These are phyloP conservation scores for Boletus insuetus DNA, from an alignment of 768 basidiomycete genomes.

Conservation along the genomic window DNA sequence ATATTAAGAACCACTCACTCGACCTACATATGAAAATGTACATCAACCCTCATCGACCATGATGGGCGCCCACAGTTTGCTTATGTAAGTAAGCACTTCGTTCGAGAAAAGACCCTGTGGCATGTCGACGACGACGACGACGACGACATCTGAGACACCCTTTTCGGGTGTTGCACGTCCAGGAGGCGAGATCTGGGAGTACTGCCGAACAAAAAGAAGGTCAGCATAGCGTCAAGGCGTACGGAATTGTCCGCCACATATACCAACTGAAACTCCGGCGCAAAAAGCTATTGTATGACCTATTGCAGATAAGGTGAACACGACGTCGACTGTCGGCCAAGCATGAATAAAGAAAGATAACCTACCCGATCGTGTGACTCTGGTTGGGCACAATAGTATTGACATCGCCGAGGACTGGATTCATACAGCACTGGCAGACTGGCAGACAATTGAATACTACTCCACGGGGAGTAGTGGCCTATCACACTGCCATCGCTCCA, in stretches of 20 bases:
- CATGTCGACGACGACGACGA: not conserved
- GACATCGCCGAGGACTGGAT: not conserved
- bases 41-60: no score
- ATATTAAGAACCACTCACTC: not conserved
- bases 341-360: not conserved
- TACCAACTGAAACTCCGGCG: no score
- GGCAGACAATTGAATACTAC: not conserved
- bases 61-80: no score
- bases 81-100: no score
- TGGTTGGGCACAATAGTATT: not conserved
- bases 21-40: not conserved
- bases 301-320: not conserved
- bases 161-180: not conserved
- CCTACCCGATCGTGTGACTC: not conserved
- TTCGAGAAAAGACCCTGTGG: not conserved
- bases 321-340: not conserved
- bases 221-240: not conserved
- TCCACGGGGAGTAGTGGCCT: not conserved
- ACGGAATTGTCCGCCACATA: no score
- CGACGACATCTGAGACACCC: no score
- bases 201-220: not conserved
- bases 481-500: slow-evolving; percentile 1
- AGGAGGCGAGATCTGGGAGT: not conserved
- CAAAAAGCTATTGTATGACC: not conserved
- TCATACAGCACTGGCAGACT: not conserved